A percentile compares a stretch with the other conserved stretches of the same genome.
Evolutionary conservation across 257 asterid species (phyloP).

Genomic region (Verbena officinalis): DNA sequence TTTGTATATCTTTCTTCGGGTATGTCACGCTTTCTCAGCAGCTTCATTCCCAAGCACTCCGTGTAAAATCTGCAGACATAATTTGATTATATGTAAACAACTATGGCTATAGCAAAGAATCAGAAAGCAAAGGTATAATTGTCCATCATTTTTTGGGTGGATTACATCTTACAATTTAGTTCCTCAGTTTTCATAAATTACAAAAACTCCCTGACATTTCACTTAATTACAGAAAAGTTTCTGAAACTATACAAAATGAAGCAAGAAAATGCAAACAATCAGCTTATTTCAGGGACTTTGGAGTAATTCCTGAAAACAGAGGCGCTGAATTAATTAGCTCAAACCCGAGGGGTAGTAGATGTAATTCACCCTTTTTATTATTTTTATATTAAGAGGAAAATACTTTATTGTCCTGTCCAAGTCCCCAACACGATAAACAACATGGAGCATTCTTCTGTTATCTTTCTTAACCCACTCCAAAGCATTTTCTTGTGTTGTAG

Average conservation of each 20-base stretch:
- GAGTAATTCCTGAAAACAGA: no score
- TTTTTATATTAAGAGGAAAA: neutral
- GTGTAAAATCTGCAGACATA: constrained; percentile 84
- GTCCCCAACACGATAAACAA: constrained; percentile 98
- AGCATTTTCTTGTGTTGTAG: constrained; percentile 65
- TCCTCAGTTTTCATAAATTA: no score
- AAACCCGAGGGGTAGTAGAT: no score
- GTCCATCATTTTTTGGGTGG: no score
- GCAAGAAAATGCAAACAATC: no score
- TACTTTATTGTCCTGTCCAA: constrained; percentile 97
- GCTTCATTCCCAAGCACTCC: constrained; percentile 96
- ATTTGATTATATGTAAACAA: constrained; percentile 24
- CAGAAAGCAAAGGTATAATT: constrained; percentile 30
- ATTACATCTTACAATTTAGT: no score
- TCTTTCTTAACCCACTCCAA: constrained; percentile 90
- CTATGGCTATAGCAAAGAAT: constrained; percentile 20
- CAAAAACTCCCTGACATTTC: no score
- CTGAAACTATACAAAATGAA: no score
- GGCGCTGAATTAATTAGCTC: no score
- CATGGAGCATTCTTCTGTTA: constrained; percentile 96
- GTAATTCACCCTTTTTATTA: no score
- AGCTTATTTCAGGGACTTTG: no score
- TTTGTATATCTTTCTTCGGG: constrained; percentile 96
- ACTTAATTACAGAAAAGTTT: no score
- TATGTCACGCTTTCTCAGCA: constrained; percentile 88